Evolutionary conservation across 257 asterid genomes (phyloP).

Genomic region (Solanum phureja): DNA sequence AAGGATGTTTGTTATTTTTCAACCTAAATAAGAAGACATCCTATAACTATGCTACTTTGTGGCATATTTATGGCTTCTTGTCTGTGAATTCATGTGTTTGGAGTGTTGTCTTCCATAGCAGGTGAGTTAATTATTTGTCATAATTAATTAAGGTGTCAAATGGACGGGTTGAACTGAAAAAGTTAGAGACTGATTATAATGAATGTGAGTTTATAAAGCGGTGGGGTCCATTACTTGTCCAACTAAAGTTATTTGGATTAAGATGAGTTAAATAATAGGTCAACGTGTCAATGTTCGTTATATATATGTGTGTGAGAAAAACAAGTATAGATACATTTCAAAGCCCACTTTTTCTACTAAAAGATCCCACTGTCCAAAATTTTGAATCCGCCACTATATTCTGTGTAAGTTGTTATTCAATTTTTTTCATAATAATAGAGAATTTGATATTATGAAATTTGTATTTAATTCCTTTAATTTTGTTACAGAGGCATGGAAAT

Average conservation of each 20-base stretch:
- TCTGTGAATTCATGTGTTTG: conserved; percentile 77
- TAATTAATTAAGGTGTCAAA: not conserved
- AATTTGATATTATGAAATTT: not conserved
- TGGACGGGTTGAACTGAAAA: not conserved
- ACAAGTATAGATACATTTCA: not conserved
- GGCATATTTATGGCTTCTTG: conserved; percentile 60
- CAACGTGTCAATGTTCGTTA: not conserved
- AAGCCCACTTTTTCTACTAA: not conserved
- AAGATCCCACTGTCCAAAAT: not conserved
- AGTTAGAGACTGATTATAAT: not conserved
- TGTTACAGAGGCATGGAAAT: conserved; percentile 58
- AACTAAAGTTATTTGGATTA: not conserved
- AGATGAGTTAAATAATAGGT: not conserved
- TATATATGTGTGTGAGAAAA: not conserved
- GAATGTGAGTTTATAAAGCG: not conserved
- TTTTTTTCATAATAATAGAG: not conserved
- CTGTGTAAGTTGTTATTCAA: not conserved
- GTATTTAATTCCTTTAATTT: not conserved
- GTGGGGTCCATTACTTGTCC: not conserved
- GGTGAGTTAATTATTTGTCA: conserved; percentile 30
- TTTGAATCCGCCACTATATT: not conserved
- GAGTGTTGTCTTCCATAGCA: conserved; percentile 69
- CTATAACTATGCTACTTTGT: conserved; percentile 72
- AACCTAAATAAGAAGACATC: conserved; percentile 54
- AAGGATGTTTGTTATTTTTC: conserved; percentile 77